Base-by-base conservation (phyloP, 2,329 filamentous ascomycete species). In the Cadophora sp. region DNA sequence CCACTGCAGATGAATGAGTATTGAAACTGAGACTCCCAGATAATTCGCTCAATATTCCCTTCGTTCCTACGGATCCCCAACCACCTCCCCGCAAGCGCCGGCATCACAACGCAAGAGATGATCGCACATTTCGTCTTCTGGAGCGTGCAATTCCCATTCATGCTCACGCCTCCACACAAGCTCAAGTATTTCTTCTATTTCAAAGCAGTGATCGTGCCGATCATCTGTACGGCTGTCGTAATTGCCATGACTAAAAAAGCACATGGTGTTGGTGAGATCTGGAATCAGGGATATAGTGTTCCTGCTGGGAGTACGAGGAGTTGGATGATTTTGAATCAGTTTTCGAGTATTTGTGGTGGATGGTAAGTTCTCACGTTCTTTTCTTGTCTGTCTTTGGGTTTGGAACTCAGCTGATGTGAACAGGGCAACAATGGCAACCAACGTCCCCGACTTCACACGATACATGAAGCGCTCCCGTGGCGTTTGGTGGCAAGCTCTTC, bases 371-470 rank as follows among this genome's bases (percentile, higher is more conserved):
- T 7, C 36, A 7, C 36, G 3, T 18, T 22, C 56, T 59, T 16
- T 41, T n/a, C 18, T 20, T 36, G 3, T 11, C 7, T 22, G 30
- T 39, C 11, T 6, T 30, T 30, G 13, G 48, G 4, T 39, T 16
- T 27, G 22, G 56, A 59, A 3, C 24, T 9, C n/a, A 27, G 22
- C 20, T 24, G 20, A 55, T 18, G 22, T 16, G 8, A 36, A 39
- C 14, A 62, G 60, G 60, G 45, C 61, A 20, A 73, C 72, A 4
- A 70, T 71, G 55, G 67, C 64, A 20, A 65, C 75, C 24, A 80
- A 80, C 68, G 78, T 79, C 67, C 79, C 80, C 0, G 81, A 82
- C 67, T 79, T 82, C 68, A 78, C 79, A 16, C 75, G 81, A 14
- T 82, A 78, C 73, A 73, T 72, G 62, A 74, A 74, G 65, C 79